A percentile compares a stretch with the other conserved stretches of the same genome.
Conservation (phyloP, 2,329 filamentous ascomycete species). For the Aquanectria penicillioides region DNA sequence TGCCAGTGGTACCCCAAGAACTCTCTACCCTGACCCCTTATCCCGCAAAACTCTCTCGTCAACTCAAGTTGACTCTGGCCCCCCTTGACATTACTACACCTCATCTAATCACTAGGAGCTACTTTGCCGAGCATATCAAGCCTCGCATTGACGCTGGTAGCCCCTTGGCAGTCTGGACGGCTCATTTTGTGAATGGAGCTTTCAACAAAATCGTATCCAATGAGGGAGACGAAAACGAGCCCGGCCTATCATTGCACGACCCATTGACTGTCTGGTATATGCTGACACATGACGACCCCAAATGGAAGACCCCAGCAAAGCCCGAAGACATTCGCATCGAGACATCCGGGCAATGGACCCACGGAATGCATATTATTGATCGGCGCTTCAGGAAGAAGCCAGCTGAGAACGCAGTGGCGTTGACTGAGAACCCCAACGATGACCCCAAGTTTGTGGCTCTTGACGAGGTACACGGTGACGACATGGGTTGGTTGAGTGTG, state of each 20-base stretch:
- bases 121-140: constrained; percentile 66
- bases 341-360: constrained; percentile 91
- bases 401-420: constrained; percentile 52
- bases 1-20: constrained; percentile 73
- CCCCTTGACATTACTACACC: constrained; percentile 81
- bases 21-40: constrained; percentile 67
- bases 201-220: constrained; percentile 75
- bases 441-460: constrained; percentile 51
- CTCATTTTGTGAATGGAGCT: constrained; percentile 76
- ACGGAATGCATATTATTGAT: constrained; percentile 90
- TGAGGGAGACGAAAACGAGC: constrained; percentile 65
- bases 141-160: constrained; percentile 69
- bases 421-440: constrained; percentile 54
- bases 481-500: constrained; percentile 77
- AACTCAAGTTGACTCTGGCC: constrained; percentile 75
- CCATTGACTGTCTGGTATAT: constrained; percentile 84
- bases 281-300: constrained; percentile 67
- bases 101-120: constrained; percentile 71
- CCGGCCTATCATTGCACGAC: constrained; percentile 77
- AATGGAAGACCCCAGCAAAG: constrained; percentile 65
- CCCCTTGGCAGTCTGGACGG: constrained; percentile 78
- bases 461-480: constrained; percentile 74
- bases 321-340: constrained; percentile 90
- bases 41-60: constrained; percentile 69
- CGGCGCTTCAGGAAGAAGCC: constrained; percentile 68